phyloP scores from a whole-genome alignment of 495 filamentous ascomycete genomes.

The Neurospora pannonica region DNA sequence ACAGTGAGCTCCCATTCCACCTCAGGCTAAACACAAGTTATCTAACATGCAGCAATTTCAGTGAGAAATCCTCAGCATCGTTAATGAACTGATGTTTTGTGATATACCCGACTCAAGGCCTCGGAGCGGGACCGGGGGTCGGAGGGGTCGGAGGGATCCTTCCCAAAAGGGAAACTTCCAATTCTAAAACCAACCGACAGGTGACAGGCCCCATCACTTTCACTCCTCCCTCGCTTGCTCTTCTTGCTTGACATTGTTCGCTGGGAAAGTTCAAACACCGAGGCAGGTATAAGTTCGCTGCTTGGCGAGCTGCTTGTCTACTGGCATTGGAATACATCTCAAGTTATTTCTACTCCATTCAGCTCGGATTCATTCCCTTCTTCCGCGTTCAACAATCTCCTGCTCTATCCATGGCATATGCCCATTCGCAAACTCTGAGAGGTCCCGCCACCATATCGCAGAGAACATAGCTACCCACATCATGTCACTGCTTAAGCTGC shows the following conservation, averaged over 20 bases:
- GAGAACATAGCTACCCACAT: neutral
- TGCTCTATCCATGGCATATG: neutral
- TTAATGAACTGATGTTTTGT: neutral
- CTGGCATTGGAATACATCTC: neutral
- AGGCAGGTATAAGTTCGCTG: neutral
- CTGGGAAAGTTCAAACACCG: neutral
- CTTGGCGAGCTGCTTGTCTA: neutral
- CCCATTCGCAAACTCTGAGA: neutral
- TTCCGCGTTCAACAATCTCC: neutral
- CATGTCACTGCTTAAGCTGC: constrained; percentile 31
- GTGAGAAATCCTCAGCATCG: neutral
- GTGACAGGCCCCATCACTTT: neutral
- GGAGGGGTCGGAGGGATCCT: neutral
- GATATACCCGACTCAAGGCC: neutral
- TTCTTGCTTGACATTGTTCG: neutral
- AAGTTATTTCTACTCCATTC: neutral
- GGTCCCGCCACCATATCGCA: neutral
- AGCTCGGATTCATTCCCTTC: neutral
- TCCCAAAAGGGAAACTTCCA: neutral
- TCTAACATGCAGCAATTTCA: neutral
- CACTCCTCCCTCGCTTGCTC: neutral
- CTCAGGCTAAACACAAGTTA: neutral
- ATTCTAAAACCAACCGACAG: neutral
- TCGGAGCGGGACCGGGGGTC: neutral
- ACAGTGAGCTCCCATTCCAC: neutral